Percentiles rank a stretch among this genome's conserved stretches.
These are phyloP conservation scores for Paecilomyces variotii DNA, from an alignment of 2,329 filamentous ascomycete species.

Conservation along the genomic window DNA sequence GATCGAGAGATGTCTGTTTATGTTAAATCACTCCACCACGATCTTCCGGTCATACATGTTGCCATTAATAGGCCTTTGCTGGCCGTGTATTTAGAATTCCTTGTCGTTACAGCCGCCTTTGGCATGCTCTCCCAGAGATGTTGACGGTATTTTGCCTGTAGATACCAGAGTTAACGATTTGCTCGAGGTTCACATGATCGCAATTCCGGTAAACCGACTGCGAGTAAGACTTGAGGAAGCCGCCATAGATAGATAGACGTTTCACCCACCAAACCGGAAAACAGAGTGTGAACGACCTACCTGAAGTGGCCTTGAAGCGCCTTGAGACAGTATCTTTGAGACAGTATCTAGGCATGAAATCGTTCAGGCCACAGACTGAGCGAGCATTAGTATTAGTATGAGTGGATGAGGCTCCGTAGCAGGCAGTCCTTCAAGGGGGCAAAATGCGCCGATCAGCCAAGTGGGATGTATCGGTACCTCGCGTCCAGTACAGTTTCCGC, in stretches of 20 bases:
- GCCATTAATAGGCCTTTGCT: neutral
- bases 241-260: neutral
- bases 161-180: neutral
- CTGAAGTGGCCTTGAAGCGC: neutral
- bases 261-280: neutral
- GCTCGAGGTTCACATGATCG: neutral
- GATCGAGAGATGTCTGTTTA: neutral
- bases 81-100: neutral
- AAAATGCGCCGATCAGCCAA: neutral
- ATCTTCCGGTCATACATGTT: neutral
- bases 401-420: neutral
- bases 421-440: neutral
- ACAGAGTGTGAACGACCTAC: neutral
- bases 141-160: neutral
- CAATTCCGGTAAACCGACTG: neutral
- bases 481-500: neutral
- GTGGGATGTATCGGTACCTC: neutral
- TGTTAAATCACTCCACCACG: neutral
- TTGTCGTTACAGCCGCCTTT: neutral
- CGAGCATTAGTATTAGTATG: neutral
- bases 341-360: neutral
- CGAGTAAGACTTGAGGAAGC: neutral
- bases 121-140: neutral
- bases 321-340: neutral
- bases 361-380: neutral